These are phyloP conservation scores for Martiniozyma asiatica DNA, from an alignment of 1,139 yeast species.

Conservation along the genomic window DNA sequence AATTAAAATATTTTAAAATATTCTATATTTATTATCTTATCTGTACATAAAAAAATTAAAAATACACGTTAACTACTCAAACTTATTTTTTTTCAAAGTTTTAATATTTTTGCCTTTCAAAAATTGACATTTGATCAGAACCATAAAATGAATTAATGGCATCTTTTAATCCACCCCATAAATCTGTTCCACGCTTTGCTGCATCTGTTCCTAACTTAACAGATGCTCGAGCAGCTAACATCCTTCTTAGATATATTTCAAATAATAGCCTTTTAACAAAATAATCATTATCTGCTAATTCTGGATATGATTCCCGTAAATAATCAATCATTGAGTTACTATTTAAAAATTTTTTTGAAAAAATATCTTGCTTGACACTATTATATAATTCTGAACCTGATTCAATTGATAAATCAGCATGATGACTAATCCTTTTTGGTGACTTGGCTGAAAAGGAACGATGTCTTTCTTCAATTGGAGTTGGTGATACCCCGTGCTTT, in stretches of 20 bases:
- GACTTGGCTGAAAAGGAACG: slow-evolving; percentile 1
- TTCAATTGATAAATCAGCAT: slow-evolving; percentile 18
- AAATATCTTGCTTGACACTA: slow-evolving; percentile 11
- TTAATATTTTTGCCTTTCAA: slow-evolving; percentile 12
- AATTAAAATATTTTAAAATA: too few relatives aligned
- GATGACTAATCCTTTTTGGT: slow-evolving; percentile 10
- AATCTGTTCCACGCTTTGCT: slow-evolving; percentile 10
- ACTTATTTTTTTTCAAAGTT: not conserved
- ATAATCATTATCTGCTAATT: slow-evolving; percentile 16
- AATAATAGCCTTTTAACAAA: slow-evolving; percentile 15
- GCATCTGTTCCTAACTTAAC: slow-evolving; percentile 15
- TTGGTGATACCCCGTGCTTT: slow-evolving; percentile 3
- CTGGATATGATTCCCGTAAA: slow-evolving; percentile 9
- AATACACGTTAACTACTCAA: not conserved
- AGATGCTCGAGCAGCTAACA: slow-evolving; percentile 18
- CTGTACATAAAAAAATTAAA: not conserved
- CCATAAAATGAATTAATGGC: slow-evolving; percentile 13
- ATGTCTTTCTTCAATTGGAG: not conserved
- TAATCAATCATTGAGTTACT: slow-evolving; percentile 11
- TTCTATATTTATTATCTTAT: too few relatives aligned
- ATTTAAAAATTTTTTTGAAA: slow-evolving; percentile 6
- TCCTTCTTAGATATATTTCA: slow-evolving; percentile 19
- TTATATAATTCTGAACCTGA: slow-evolving; percentile 16
- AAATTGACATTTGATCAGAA: slow-evolving; percentile 15
- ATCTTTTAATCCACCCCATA: slow-evolving; percentile 10